Evolutionary conservation across 2,329 filamentous ascomycete species (phyloP), one percentile per base, ranked within the genome.

Genomic region (Aspergillus oerlinghausenensis): DNA sequence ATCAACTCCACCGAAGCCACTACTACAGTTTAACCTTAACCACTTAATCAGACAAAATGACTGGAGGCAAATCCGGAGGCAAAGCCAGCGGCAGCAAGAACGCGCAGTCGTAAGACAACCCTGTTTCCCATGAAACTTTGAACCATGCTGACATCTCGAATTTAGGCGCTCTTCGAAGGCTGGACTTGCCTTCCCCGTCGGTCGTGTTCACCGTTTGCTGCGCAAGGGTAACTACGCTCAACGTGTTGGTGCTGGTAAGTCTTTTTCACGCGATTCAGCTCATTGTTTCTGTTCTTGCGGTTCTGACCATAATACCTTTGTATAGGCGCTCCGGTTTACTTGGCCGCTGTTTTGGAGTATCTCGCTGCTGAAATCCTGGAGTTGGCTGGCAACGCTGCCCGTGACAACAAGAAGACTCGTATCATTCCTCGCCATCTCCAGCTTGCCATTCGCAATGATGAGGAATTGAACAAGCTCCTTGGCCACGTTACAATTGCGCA

Each of bases 351-450:
- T 55, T 91, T 99, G 51, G 94, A 99, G 82, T 99, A 99, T 77
- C 89, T 99, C 59, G 93, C 94, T 68, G 94, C 94, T 66, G 94
- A 99, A 84, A 97, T 99, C 70, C 92, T 99, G 73, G 94, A 99
- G 82, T 82, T 99, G 81, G 94, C 94, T 77, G 94, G 94, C 71
- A 99, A 99, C 79, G 94, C 94, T 72, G 94, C 94, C 64, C 93
- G 94, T 71, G 94, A 99, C 83, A 97, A 97, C 88, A 99, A 99
- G 90, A 97, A 97, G 89, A 99, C 93, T 65, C 92, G 94, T 89
- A 99, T 99, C 82, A 99, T 97, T 61, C 94, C 94, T 65, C 92
- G 94, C 80, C 94, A 99, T 80, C 87, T 99, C 50, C 94, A 99
- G 84, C 91, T 99, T 70, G 94, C 94, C 80, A 99, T 99, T 83